Evolutionary conservation across 1,284 basidiomycete genomes (phyloP).

Genomic region (Salmacisia buchloeana): DNA sequence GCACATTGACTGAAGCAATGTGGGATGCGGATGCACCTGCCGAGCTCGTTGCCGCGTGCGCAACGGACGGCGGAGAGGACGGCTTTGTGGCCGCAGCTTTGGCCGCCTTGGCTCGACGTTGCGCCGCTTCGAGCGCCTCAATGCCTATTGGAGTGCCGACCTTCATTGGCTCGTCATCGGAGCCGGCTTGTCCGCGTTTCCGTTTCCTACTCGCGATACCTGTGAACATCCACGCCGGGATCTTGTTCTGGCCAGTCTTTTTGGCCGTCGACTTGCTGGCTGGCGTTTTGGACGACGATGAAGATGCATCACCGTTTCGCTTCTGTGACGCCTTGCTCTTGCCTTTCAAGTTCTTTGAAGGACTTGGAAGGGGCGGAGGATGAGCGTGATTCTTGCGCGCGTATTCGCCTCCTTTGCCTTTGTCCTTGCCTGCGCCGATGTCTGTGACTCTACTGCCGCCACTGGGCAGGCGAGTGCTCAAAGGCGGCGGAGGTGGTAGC

Average conservation of each 20-base stretch:
- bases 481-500: neutral
- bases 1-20: no score
- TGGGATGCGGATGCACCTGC: neutral
- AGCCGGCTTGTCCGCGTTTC: constrained; percentile 31
- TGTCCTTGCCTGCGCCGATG: constrained; percentile 26
- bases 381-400: neutral
- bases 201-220: constrained; percentile 38
- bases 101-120: constrained; percentile 29
- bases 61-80: neutral
- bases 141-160: constrained; percentile 46
- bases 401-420: constrained; percentile 15
- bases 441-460: constrained; percentile 3
- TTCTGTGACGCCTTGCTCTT: constrained; percentile 16
- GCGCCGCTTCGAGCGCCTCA: constrained; percentile 36
- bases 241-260: constrained; percentile 59
- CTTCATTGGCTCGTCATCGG: constrained; percentile 30
- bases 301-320: constrained; percentile 22
- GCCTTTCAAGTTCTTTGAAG: constrained; percentile 18
- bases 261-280: constrained; percentile 57
- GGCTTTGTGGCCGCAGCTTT: constrained; percentile 12
- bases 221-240: constrained; percentile 35
- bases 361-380: neutral
- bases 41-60: neutral
- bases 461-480: neutral
- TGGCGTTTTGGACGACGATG: neutral